Base-by-base conservation (phyloP, 2,329 filamentous ascomycete species). In the Pyrenochaeta sp. region DNA sequence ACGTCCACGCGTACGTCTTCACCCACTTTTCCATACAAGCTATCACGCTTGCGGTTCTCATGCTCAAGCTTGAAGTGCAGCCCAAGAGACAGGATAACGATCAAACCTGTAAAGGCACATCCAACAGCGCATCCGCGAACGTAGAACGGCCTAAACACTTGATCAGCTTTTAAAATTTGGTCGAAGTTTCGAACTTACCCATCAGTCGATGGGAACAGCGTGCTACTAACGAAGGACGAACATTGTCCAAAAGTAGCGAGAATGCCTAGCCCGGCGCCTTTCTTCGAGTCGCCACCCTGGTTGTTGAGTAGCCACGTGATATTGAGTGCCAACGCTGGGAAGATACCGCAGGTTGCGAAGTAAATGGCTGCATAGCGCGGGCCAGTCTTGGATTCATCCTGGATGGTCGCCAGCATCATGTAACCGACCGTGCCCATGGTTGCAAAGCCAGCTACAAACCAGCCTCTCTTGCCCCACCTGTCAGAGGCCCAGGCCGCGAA, bases 311-410 rank as follows among this genome's bases (percentile, higher is more conserved):
- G 23, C 65, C 66, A 69, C 4, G 65, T 65, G 21, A 69, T 51
- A 31, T 62, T 68, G 24, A 67, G 55, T 20, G 49, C 48, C 4
- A 69, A 30, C 6, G 60, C 58, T 4, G 67, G 65, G 28, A 70
- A 72, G 1, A 68, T 53, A 1, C 70, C 70, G n/a, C 56, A 52
- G 1, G 57, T 53, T 0, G 72, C 73, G 14, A 76, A 57, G 52
- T 61, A 76, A 0, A 73, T 55, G 1, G 66, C 74, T 0, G 64
- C 49, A 50, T 76, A 76, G 4, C 74, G 61, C 3, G 58, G 57
- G 1, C 58, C 64, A 1, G 60, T 61, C 18, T 50, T 55, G n/a
- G n/a, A n/a, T n/a, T n/a, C n/a, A n/a, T n/a, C n/a, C 8, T 36
- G 34, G 18, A 36, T 26, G 15, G 61, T 47, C 2, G 61, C 59